Evolutionary conservation across 306 rosid species (phyloP), one percentile per base, ranked within the genome.

Genomic region (Castanea sativa): DNA sequence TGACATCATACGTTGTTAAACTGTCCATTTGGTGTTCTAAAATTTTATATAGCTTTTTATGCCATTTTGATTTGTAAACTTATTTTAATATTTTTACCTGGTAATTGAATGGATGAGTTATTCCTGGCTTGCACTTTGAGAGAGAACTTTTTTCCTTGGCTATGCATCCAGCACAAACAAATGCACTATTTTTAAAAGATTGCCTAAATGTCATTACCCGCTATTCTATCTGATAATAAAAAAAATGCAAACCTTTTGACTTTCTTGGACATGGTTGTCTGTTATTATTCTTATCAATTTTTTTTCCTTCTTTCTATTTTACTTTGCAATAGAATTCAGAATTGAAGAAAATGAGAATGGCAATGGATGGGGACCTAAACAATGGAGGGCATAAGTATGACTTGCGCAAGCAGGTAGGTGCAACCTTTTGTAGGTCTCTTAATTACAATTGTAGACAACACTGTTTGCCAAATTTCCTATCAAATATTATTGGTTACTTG

Each of bases 331-430:
- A 92, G 97, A 86, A 79, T 83, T 82, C 85, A 41, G 81, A 83
- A 58, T 76, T 87, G 75, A 82, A 82, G 49, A 88, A 84, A 56
- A 80, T 74, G 83, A 32, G 16, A 53, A 65, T 73, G 29, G 14
- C 78, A 32, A 18, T 27, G 43, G 80, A 83, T 27, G 76, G 65
- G 63, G 76, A 81, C 67, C 68, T 72, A 64, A 64, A 70, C 74
- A 77, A 18, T 63, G 87, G 81, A 43, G 88, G 82, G 23, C 91
- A 86, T 71, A 90, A 85, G 58, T 89, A 89, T 76, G 92, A 92
- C 82, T 68, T 88, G 73, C 86, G 82, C 65, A 88, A 83, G 65
- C 88, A 57, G 96, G 98, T 94, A 88, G 69, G 78, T 73, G 53
- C 10, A 20, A 29, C 16, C 64, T 51, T 30, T 43, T 11, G 30